phyloP scores from a whole-genome alignment of 2,329 filamentous ascomycete genomes.

The Trichoderma atrobrunneum region DNA sequence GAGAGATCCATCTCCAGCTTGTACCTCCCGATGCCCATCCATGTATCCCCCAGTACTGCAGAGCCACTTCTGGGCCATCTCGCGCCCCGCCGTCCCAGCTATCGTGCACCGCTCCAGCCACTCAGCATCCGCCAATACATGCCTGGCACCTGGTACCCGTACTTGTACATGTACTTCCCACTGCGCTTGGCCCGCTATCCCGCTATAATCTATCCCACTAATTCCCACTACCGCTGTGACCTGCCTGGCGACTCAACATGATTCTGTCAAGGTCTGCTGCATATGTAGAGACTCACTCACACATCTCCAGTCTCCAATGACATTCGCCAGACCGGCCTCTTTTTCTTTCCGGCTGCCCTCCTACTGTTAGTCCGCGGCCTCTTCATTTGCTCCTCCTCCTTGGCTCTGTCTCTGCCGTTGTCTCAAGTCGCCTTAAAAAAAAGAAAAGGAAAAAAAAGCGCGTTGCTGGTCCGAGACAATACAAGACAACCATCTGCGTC shows the following conservation, averaged over 20 bases:
- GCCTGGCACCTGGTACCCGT: background rate
- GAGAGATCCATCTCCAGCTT: background rate
- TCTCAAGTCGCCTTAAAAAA: background rate
- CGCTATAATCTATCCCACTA: background rate
- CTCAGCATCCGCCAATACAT: background rate
- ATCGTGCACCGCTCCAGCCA: background rate
- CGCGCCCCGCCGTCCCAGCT: background rate
- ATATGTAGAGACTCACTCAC: background rate
- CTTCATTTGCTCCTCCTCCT: background rate
- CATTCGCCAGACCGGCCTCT: background rate
- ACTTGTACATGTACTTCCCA: background rate
- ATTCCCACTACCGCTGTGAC: conserved; percentile 14
- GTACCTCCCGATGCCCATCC: background rate
- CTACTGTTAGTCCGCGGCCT: background rate
- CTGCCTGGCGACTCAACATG: conserved; percentile 10
- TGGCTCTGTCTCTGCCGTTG: background rate
- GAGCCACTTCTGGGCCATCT: background rate
- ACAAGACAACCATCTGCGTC: background rate
- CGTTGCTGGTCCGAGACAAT: conserved; percentile 2
- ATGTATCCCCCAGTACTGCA: background rate
- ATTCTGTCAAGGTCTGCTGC: background rate
- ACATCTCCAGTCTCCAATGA: background rate
- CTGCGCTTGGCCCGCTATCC: background rate
- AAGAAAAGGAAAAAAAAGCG: background rate
- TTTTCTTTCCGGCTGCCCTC: background rate